Conservation (phyloP, 148 eudicot genomes). For the Rhododendron williamsianum region DNA sequence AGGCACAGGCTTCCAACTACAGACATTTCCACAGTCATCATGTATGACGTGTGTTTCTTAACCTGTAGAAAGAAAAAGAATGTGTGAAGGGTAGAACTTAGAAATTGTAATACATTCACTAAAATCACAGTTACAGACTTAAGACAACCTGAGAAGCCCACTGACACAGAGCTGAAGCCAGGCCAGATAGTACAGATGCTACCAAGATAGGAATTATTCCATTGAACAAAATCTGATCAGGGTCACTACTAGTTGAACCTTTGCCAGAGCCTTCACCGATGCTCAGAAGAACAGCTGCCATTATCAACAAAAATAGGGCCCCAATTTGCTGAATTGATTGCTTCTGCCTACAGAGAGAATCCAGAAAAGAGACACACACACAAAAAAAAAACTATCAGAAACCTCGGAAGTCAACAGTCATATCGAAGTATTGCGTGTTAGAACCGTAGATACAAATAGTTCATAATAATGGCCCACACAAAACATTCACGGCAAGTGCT, state of each 20-base stretch:
- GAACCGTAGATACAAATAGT: background rate
- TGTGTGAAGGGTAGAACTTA: background rate
- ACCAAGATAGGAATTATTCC: constrained; percentile 88
- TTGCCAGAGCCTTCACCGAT: constrained; percentile 94
- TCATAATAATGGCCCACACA: background rate
- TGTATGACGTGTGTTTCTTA: constrained; percentile 80
- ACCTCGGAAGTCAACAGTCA: background rate
- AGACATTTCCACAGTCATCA: constrained; percentile 99
- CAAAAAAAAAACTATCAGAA: background rate
- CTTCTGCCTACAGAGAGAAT: constrained; percentile 58
- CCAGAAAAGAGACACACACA: background rate
- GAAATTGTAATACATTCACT: background rate
- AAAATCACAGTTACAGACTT: constrained; percentile 8
- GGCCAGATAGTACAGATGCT: constrained; percentile 92
- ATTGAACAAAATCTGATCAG: constrained; percentile 63
- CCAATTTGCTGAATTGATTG: constrained; percentile 96
- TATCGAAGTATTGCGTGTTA: background rate
- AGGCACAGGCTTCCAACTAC: constrained; percentile 77
- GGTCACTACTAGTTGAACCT: constrained; percentile 51
- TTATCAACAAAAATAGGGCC: constrained; percentile 77
- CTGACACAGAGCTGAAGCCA: constrained; percentile 95
- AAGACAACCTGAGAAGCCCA: constrained; percentile 96
- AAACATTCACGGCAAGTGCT: background rate
- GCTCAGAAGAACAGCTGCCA: constrained; percentile 89
- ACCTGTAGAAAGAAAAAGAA: constrained; percentile 35